These are phyloP conservation scores for Fusarium albidum DNA, from an alignment of 2,329 filamentous ascomycete species.

Conservation along the genomic window DNA sequence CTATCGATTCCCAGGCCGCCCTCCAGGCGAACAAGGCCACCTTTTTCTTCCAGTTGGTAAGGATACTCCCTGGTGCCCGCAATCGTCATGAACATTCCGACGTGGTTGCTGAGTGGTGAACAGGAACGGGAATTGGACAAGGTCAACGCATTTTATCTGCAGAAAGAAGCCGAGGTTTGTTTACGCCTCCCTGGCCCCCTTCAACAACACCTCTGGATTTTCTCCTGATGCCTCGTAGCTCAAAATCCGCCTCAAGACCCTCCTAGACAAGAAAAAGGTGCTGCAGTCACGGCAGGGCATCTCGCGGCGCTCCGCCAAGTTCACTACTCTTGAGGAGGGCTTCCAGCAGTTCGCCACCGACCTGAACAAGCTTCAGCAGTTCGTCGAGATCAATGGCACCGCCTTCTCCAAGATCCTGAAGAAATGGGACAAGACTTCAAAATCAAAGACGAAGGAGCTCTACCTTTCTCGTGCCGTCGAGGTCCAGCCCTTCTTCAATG, in stretches of 20 bases:
- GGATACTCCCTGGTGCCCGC: constrained; percentile 40
- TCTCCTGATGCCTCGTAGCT: constrained; percentile 64
- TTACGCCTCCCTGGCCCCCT: not conserved
- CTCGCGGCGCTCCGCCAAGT: constrained; percentile 90
- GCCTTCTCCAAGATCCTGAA: constrained; percentile 99
- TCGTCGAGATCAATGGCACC: constrained; percentile 97
- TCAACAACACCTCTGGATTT: not conserved
- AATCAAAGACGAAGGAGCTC: constrained; percentile 97
- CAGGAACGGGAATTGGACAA: constrained; percentile 98
- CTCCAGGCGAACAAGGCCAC: constrained; percentile 97
- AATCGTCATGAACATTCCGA: constrained; percentile 38
- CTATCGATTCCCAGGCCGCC: constrained; percentile 81
- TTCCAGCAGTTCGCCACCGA: constrained; percentile 98
- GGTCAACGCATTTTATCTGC: constrained; percentile 96
- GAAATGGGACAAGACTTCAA: constrained; percentile 99
- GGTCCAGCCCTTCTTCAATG: constrained; percentile 97
- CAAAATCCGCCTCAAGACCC: constrained; percentile 88
- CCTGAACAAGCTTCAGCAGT: constrained; percentile 97
- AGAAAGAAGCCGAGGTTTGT: constrained; percentile 95
- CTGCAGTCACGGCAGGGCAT: constrained; percentile 82
- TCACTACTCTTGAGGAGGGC: constrained; percentile 93
- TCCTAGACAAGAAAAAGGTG: constrained; percentile 94
- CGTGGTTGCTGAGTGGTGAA: constrained; percentile 49
- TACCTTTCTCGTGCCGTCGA: constrained; percentile 96
- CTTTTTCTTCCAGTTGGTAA: constrained; percentile 96